These are phyloP conservation scores for Ascoidea asiatica DNA, from an alignment of 805 yeast species.

Conservation along the genomic window DNA sequence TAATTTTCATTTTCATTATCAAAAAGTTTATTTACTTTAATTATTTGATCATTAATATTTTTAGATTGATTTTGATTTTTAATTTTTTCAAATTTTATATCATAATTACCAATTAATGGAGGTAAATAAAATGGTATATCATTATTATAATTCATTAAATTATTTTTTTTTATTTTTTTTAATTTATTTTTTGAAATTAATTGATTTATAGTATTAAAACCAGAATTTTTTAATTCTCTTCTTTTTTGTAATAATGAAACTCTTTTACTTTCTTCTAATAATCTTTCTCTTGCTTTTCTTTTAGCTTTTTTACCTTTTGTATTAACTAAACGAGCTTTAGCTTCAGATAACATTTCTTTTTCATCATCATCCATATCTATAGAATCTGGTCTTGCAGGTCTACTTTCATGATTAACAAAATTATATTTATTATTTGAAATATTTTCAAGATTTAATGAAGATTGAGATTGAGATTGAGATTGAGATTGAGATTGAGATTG, in stretches of 20 bases:
- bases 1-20: constrained; percentile 22
- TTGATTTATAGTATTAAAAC: constrained; percentile 28
- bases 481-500: neutral
- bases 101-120: constrained; percentile 59
- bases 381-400: constrained; percentile 72
- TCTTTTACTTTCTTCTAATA: constrained; percentile 66
- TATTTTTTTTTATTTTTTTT: constrained; percentile 37
- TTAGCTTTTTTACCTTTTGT: constrained; percentile 94
- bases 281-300: constrained; percentile 73
- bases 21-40: neutral
- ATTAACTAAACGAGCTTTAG: constrained; percentile 79
- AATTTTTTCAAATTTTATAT: constrained; percentile 43
- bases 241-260: constrained; percentile 68
- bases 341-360: constrained; percentile 87
- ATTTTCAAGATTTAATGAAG: constrained; percentile 2
- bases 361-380: constrained; percentile 79
- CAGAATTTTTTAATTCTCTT: constrained; percentile 72
- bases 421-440: constrained; percentile 32
- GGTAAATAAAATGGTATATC: constrained; percentile 69
- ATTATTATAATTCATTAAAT: constrained; percentile 68
- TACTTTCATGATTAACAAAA: constrained; percentile 63
- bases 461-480: constrained; percentile 5
- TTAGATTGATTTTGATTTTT: constrained; percentile 1
- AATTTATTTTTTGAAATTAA: constrained; percentile 26
- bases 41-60: neutral